Base-by-base conservation (phyloP, 2,329 filamentous ascomycete genomes). In the Knufia fluminis region DNA sequence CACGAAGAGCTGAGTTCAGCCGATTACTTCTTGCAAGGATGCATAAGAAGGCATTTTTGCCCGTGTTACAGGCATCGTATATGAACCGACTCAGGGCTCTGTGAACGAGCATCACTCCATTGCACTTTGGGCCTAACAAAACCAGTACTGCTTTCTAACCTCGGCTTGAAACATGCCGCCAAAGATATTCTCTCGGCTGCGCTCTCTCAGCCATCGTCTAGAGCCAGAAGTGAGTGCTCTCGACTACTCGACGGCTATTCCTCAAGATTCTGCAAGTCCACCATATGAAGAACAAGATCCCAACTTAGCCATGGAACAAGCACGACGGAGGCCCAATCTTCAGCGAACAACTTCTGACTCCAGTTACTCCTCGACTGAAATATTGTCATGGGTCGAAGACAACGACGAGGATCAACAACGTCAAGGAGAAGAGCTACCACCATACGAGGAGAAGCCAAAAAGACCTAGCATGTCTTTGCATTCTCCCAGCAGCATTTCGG, bases 361-460 rank as follows among this genome's bases (percentile, higher is more conserved):
- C 22, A 48, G 22, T 17, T 19, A 26, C n/a, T 17, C 20, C 17
- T 48, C 35, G 17, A 20, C 26, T 16, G 45, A 48, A n/a, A 14
- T 46, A 8, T 19, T 14, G 33, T 31, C 22, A 31, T 48, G 32
- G 33, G 22, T 40, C 17, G 33, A 39, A 14, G 4, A 14, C 10
- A 23, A n/a, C 3, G 33, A 39, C 17, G 33, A n/a, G 17, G n/a
- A 14, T 6, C 20, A 31, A 10, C 8, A 48, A 6, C 7, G 22
- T 7, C 33, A 8, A 33, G n/a, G 3, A 7, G 45, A 48, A 16
- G 33, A 48, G 23, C 45, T 48, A 10, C 45, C 45, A 17, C 33
- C 45, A 26, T 48, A 48, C 23, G 33, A 48, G 23, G 45, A 48
- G 20, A 22, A 7, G 4, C 45, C 22, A 26, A 17, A 19, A 28